These are phyloP conservation scores for Dactylonectria macrodidyma DNA, from an alignment of 2,329 filamentous ascomycete genomes.

Conservation along the genomic window DNA sequence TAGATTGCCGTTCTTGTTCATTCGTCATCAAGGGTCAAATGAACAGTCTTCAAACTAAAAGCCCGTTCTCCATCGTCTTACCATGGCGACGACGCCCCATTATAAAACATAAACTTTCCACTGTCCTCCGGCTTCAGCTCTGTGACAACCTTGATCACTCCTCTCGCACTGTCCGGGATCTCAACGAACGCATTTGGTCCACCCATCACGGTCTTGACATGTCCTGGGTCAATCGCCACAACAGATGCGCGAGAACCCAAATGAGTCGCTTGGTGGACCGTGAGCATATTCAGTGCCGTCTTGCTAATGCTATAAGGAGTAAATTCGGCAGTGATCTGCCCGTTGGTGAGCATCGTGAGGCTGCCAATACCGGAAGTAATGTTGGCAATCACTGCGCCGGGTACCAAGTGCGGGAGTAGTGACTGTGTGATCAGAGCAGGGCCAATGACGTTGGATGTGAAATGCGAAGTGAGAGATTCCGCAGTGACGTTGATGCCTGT, in stretches of 20 bases:
- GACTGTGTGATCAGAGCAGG: constrained; percentile 1
- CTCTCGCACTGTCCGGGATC: constrained; percentile 1
- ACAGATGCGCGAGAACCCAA: not conserved
- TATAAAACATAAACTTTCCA: not conserved
- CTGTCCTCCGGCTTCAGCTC: not conserved
- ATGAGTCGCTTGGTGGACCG: constrained; percentile 5
- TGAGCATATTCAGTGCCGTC: constrained; percentile 9
- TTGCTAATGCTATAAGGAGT: constrained; percentile 14
- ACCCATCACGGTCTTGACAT: constrained; percentile 1
- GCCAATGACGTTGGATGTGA: not conserved
- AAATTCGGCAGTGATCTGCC: not conserved
- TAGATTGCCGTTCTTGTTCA: no score
- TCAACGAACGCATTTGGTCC: not conserved
- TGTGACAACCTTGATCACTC: not conserved
- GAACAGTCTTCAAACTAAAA: no score
- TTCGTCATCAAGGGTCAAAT: no score
- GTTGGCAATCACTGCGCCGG: constrained; percentile 5
- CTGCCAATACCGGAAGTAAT: constrained; percentile 3
- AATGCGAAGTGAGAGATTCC: not conserved
- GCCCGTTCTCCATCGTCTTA: not conserved
- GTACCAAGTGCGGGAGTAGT: not conserved
- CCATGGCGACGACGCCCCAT: not conserved
- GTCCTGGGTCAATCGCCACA: not conserved
- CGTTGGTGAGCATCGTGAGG: not conserved
- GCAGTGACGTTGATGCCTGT: not conserved